Evolutionary conservation across 1,284 basidiomycete genomes (phyloP).

Genomic region (Fomitopsis betulina): DNA sequence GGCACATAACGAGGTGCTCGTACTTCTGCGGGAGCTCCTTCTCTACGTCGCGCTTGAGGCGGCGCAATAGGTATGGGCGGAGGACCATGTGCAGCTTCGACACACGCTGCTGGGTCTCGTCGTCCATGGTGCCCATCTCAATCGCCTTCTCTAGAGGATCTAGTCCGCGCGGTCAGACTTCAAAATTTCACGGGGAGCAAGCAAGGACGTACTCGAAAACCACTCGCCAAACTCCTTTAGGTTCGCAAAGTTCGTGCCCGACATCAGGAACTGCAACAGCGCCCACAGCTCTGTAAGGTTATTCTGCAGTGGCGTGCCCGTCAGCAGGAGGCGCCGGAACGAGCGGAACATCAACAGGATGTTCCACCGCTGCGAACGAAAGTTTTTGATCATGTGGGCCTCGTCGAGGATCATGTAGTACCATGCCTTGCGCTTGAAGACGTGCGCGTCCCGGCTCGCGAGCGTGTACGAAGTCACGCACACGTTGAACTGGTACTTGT

Average conservation of each 20-base stretch:
- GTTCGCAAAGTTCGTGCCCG: constrained; percentile 88
- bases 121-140: constrained; percentile 81
- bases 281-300: constrained; percentile 97
- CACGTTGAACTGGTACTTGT: constrained; percentile 91
- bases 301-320: constrained; percentile 94
- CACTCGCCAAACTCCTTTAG: constrained; percentile 94
- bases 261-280: constrained; percentile 94
- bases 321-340: constrained; percentile 82
- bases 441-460: constrained; percentile 88
- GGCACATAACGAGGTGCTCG: constrained; percentile 91
- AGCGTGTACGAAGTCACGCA: constrained; percentile 96
- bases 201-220: constrained; percentile 79
- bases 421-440: constrained; percentile 95
- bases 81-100: constrained; percentile 90
- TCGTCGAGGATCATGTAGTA: constrained; percentile 97
- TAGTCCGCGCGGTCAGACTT: constrained; percentile 27
- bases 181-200: background rate
- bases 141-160: constrained; percentile 94
- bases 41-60: constrained; percentile 94
- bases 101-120: constrained; percentile 86
- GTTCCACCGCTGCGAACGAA: constrained; percentile 94
- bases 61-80: constrained; percentile 90
- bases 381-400: constrained; percentile 99
- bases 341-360: constrained; percentile 93
- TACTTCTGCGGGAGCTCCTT: constrained; percentile 94